Evolutionary conservation across 805 yeast species (phyloP), one percentile per base, ranked within the genome.

Genomic region (Starmerella riodocensis): DNA sequence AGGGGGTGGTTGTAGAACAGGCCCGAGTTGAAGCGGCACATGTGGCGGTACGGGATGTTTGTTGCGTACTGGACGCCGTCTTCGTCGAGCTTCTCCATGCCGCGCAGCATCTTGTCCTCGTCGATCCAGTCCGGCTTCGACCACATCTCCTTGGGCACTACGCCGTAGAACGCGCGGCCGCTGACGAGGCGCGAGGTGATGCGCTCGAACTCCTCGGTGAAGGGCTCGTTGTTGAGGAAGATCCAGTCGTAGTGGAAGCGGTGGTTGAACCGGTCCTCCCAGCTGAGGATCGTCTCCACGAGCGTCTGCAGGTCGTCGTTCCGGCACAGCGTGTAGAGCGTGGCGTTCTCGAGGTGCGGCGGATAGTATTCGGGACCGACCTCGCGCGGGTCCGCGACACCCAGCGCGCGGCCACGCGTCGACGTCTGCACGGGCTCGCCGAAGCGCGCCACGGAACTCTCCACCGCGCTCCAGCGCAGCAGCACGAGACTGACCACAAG

Each of bases 241-340:
- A 83, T 77, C 77, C 93, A 91, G 0, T 95, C 96, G 55, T 91
- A 91, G 50, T 79, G 72, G 58, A 68, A 91, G 94, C 94, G 84
- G 53, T 86, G 91, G 57, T 88, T 88, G 62, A 86, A 88, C 57
- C 79, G 93, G 18, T 81, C 66, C 56, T 88, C 97, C 43, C 88
- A 53, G 2, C 86, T 74, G 23, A 64, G 59, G 69, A 88, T 74
- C 2, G 91, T 76, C 40, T 69, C 65, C 2, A 80, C 53, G 1
- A 84, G 94, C n/a, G 81, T 93, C 3, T 73, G 69, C 1, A 84
- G 43, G 53, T 88, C 97, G 3, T 71, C 63, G 55, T 88, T 85
- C 45, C 95, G 64, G 0, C 94, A 84, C 36, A 88, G 61, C 56
- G 86, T 77, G 19, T 86, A 83, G 48, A 88, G 69, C 1, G 88